These are phyloP conservation scores for Colletotrichum destructivum DNA, from an alignment of 2,329 filamentous ascomycete species.

Conservation along the genomic window DNA sequence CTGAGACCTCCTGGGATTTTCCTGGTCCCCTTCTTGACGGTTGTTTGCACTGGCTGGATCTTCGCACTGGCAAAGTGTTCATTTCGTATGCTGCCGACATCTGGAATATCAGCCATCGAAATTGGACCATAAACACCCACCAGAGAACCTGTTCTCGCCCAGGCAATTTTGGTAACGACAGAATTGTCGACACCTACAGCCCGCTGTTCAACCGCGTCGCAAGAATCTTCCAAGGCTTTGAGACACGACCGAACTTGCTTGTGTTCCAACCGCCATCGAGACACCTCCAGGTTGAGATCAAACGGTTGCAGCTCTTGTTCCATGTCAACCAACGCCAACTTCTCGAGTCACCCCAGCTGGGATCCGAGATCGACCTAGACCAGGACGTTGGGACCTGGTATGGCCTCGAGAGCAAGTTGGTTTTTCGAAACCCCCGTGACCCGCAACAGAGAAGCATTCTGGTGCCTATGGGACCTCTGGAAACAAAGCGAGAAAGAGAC, in stretches of 20 bases:
- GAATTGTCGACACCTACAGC: constrained; percentile 66
- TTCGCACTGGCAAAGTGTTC: constrained; percentile 47
- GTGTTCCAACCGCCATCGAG: constrained; percentile 59
- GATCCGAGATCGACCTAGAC: constrained; percentile 65
- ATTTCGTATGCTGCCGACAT: constrained; percentile 47
- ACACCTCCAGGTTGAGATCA: constrained; percentile 63
- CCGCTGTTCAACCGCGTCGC: constrained; percentile 56
- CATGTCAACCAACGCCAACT: constrained; percentile 58
- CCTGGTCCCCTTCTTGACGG: constrained; percentile 64
- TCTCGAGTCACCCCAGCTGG: constrained; percentile 65
- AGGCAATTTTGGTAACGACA: constrained; percentile 30
- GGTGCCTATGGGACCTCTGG: constrained; percentile 61
- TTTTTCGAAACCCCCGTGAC: constrained; percentile 64
- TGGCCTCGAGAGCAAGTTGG: constrained; percentile 71
- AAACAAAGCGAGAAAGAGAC: constrained; percentile 31
- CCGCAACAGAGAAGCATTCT: constrained; percentile 64
- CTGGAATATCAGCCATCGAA: constrained; percentile 38
- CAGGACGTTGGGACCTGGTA: constrained; percentile 75
- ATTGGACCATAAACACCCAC: constrained; percentile 55
- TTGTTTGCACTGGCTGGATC: constrained; percentile 74
- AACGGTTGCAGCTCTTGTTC: constrained; percentile 68
- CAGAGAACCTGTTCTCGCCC: constrained; percentile 43
- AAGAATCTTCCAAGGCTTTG: constrained; percentile 66
- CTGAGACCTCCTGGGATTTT: constrained; percentile 58
- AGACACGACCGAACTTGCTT: constrained; percentile 57